Evolutionary conservation across 441 rosid genomes (phyloP), one percentile per base, ranked within the genome.

Genomic region (Metrosideros polymorpha): DNA sequence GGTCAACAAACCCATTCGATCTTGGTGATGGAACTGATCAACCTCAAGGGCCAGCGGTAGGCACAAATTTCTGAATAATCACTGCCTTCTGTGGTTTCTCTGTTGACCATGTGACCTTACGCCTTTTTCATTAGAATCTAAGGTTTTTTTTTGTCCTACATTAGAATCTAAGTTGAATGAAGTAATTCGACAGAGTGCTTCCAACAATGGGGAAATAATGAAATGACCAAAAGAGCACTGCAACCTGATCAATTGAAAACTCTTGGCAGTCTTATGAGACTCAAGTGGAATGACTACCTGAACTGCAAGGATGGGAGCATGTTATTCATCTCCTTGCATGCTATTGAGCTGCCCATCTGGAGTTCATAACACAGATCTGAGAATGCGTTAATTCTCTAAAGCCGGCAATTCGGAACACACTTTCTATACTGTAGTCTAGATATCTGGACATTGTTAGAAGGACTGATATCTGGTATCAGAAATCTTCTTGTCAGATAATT

Each of bases 1-100:
- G 87, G 85, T 88, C 95, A 56, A 83, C 91, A 71, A 97, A 96
- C 86, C 98, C 96, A 5, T 97, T 97, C 83, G 95, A 97, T 89
- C 27, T 91, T 54, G 75, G 82, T 90, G 89, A 87, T 63, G 94
- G 91, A 79, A 84, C 91, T 87, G 50, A 77, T 87, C 85, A 91
- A 88, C 77, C 79, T 66, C 95, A 89, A 91, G 87, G 85, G 83
- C 84, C 91, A 82, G 88, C 56, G 82, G 98, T 95, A 94, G 17
- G 90, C 86, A 77, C 42, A 77, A 61, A 66, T 87, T 35, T 55
- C 56, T 22, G n/a, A 39, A 77, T 57, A 39, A 9, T 47, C 56
- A 9, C 55, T 75, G 52, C 27, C 45, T 84, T 66, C 82, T 30
- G 49, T 45, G 51, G 55, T 82, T 82, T 82, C 25, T 6, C 75